Evolutionary conservation across 805 yeast genomes (phyloP).

Genomic region (Ogataea philodendri): DNA sequence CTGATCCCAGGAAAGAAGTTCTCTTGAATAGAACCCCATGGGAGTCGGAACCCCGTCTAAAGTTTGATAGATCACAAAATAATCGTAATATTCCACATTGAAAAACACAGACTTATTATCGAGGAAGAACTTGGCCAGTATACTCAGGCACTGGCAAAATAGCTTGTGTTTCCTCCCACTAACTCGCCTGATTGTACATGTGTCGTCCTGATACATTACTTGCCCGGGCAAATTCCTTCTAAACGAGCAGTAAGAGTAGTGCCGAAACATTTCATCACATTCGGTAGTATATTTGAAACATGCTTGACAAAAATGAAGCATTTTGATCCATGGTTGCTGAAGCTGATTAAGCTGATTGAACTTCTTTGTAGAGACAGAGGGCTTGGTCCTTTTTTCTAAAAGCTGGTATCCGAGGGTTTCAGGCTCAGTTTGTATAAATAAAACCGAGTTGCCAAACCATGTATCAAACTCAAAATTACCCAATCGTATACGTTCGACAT

Average conservation of each 20-base stretch:
- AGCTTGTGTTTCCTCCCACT: conserved; percentile 62
- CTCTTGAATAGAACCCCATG: conserved; percentile 93
- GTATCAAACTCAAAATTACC: conserved; percentile 71
- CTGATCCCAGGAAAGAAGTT: conserved; percentile 70
- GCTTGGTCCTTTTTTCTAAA: conserved; percentile 22
- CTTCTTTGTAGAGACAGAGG: conserved; percentile 21
- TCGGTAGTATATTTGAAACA: conserved; percentile 80
- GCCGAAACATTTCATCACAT: conserved; percentile 45
- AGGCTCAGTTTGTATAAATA: conserved; percentile 51
- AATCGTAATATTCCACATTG: conserved; percentile 74
- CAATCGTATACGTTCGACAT: conserved; percentile 62
- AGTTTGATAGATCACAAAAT: conserved; percentile 66
- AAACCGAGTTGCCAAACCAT: conserved; percentile 87
- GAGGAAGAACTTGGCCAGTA: conserved; percentile 83
- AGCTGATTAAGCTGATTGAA: conserved; percentile 14
- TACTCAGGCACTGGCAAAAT: conserved; percentile 77
- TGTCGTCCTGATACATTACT: conserved; percentile 61
- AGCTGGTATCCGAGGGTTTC: conserved; percentile 45
- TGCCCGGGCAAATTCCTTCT: conserved; percentile 54
- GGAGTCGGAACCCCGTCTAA: conserved; percentile 45
- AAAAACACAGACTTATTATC: conserved; percentile 89
- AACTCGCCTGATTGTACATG: conserved; percentile 59
- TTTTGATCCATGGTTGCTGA: conserved; percentile 51
- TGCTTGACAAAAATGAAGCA: conserved; percentile 67
- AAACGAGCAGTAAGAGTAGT: conserved; percentile 46